These are phyloP conservation scores for Aspergillus oerlinghausenensis DNA, from an alignment of 2,329 filamentous ascomycete species.

Conservation along the genomic window DNA sequence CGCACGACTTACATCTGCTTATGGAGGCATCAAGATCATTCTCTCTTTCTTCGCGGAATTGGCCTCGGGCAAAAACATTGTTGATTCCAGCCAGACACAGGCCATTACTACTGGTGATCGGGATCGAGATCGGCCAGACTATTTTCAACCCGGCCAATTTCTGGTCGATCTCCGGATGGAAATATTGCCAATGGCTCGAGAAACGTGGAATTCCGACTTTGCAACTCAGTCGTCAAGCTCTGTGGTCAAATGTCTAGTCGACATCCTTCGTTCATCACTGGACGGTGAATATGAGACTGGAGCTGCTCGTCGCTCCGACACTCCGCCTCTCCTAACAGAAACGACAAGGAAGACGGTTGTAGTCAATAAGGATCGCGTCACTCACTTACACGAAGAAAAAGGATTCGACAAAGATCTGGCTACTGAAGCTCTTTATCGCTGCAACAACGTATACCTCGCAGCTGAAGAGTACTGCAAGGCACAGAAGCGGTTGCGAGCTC, in stretches of 20 bases:
- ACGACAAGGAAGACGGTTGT: slow-evolving; percentile 50
- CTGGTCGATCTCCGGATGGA: slow-evolving; percentile 79
- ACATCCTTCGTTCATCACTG: slow-evolving; percentile 74
- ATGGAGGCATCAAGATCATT: slow-evolving; percentile 71
- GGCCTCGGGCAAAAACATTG: slow-evolving; percentile 70
- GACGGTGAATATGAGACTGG: slow-evolving; percentile 70
- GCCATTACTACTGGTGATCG: slow-evolving; percentile 50
- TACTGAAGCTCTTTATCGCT: slow-evolving; percentile 76
- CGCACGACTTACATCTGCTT: slow-evolving; percentile 46
- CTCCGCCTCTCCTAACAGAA: slow-evolving; percentile 46
- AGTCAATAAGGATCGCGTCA: slow-evolving; percentile 47
- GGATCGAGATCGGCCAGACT: slow-evolving; percentile 54
- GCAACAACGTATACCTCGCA: slow-evolving; percentile 59
- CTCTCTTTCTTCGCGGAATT: slow-evolving; percentile 75
- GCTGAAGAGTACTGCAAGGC: slow-evolving; percentile 72
- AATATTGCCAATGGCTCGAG: slow-evolving; percentile 69
- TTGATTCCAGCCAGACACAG: slow-evolving; percentile 66
- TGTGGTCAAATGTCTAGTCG: slow-evolving; percentile 73
- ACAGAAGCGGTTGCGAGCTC: slow-evolving; percentile 54
- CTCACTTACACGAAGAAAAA: slow-evolving; percentile 37
- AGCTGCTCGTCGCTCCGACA: slow-evolving; percentile 60
- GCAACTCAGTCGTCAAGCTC: slow-evolving; percentile 74
- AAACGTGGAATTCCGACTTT: slow-evolving; percentile 80
- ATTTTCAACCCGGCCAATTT: slow-evolving; percentile 68
- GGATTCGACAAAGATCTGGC: slow-evolving; percentile 60